These are phyloP conservation scores for Pleoardoris graminearum DNA, from an alignment of 2,329 filamentous ascomycete species.

Conservation along the genomic window DNA sequence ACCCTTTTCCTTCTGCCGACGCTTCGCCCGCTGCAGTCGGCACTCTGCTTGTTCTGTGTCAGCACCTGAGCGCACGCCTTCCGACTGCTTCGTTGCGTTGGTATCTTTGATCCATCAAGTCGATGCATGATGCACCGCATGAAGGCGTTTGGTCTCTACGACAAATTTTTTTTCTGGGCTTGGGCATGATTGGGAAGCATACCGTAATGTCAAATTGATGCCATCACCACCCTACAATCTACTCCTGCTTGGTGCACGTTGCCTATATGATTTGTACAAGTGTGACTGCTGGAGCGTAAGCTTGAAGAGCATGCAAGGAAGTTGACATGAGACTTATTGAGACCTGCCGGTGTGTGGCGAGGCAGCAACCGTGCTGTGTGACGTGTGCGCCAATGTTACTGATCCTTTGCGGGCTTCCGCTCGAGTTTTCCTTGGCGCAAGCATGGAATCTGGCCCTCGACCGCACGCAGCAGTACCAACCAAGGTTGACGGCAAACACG, in stretches of 20 bases:
- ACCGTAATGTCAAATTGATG: conserved; percentile 10
- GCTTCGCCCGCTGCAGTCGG: not conserved
- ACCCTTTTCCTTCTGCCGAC: conserved; percentile 31
- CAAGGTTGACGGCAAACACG: not conserved
- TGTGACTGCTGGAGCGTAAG: not conserved
- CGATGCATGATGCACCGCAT: not conserved
- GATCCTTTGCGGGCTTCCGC: conserved; percentile 6
- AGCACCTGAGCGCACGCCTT: not conserved
- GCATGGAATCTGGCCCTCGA: conserved; percentile 11
- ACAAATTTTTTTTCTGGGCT: not conserved
- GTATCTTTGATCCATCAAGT: conserved; percentile 3
- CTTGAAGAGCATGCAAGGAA: no score
- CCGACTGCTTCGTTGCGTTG: not conserved
- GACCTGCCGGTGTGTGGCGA: not conserved
- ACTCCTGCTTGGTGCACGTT: not conserved
- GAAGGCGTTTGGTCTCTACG: conserved; percentile 9
- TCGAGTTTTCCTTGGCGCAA: conserved; percentile 9
- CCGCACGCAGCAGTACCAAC: not conserved
- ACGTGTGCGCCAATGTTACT: conserved; percentile 1
- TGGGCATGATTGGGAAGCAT: conserved; percentile 6
- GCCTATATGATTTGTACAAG: not conserved
- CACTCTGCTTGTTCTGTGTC: not conserved
- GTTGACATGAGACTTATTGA: not conserved
- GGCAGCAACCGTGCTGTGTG: no score
- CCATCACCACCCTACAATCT: not conserved